Conservation (phyloP, 768 basidiomycete genomes). For the Russula griseocarnosa region DNA sequence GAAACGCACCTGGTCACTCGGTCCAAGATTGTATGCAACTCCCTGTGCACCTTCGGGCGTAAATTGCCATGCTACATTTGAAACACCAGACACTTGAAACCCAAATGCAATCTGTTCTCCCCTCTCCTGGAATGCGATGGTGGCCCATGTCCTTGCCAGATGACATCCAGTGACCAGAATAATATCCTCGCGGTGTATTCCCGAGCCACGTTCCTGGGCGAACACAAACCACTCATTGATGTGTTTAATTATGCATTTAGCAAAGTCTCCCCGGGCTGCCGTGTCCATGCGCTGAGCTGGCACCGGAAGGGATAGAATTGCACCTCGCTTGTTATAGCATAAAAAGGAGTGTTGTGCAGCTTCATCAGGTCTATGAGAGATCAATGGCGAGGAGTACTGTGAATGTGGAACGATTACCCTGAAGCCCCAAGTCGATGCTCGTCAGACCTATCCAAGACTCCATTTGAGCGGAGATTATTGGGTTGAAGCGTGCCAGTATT, state of each 20-base stretch:
- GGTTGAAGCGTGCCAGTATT: background rate
- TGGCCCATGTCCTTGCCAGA: constrained; percentile 1
- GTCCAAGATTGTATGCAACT: background rate
- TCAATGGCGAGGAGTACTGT: background rate
- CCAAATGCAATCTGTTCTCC: background rate
- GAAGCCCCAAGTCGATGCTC: background rate
- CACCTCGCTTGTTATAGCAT: background rate
- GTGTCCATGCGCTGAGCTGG: constrained; percentile 4
- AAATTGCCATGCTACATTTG: background rate
- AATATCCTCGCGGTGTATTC: constrained; percentile 4
- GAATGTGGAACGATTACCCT: background rate
- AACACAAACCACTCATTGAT: constrained; percentile 1
- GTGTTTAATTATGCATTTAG: background rate
- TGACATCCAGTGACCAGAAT: constrained; percentile 5
- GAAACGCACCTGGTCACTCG: background rate
- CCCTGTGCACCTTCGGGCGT: background rate
- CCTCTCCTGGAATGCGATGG: background rate
- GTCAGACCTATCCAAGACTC: background rate
- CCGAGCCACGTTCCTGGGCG: background rate
- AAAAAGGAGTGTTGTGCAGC: background rate
- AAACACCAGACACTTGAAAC: background rate
- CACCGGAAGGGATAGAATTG: background rate
- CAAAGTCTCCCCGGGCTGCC: background rate
- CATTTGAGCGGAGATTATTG: background rate
- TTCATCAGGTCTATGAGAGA: background rate